phyloP scores from a whole-genome alignment of 2,329 filamentous ascomycete genomes.

The Drechmeria coniospora region DNA sequence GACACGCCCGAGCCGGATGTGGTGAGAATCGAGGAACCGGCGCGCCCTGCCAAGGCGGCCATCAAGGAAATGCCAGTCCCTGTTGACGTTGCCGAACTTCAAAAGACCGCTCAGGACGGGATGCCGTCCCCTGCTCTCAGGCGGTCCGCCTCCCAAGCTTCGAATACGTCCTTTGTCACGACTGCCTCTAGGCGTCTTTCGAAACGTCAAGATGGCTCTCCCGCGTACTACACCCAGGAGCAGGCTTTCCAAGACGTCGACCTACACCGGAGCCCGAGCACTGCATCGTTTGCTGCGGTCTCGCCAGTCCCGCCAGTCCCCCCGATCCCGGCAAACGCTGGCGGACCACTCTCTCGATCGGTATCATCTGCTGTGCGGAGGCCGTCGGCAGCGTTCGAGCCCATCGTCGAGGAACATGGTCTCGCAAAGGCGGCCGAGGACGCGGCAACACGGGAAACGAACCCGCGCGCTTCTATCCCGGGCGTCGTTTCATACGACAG shows the following conservation, averaged over 20 bases:
- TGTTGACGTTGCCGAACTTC: conserved; percentile 47
- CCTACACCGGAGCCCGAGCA: neutral
- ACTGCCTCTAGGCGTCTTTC: conserved; percentile 4
- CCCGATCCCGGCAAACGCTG: neutral
- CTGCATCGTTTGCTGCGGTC: no score
- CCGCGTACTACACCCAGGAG: no score
- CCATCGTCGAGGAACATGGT: conserved; percentile 32
- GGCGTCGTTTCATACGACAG: conserved; percentile 35
- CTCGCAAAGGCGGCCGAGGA: no score
- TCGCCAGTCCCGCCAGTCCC: neutral
- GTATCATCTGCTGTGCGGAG: conserved; percentile 8
- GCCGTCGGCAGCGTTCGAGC: conserved; percentile 17
- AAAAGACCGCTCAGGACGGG: conserved; percentile 44
- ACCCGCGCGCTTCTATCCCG: conserved; percentile 18
- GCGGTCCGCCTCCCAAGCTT: conserved; percentile 15
- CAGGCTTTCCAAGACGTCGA: neutral
- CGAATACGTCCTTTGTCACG: conserved; percentile 8
- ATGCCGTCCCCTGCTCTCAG: conserved; percentile 17
- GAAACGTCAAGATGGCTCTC: no score
- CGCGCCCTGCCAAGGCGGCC: conserved; percentile 4
- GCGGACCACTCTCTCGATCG: neutral
- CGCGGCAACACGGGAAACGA: no score
- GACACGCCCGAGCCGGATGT: conserved; percentile 56
- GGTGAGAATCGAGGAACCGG: conserved; percentile 29
- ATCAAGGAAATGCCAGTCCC: conserved; percentile 39